Evolutionary conservation across 2,329 filamentous ascomycete genomes (phyloP).

Genomic region (Nemania bipapillata): DNA sequence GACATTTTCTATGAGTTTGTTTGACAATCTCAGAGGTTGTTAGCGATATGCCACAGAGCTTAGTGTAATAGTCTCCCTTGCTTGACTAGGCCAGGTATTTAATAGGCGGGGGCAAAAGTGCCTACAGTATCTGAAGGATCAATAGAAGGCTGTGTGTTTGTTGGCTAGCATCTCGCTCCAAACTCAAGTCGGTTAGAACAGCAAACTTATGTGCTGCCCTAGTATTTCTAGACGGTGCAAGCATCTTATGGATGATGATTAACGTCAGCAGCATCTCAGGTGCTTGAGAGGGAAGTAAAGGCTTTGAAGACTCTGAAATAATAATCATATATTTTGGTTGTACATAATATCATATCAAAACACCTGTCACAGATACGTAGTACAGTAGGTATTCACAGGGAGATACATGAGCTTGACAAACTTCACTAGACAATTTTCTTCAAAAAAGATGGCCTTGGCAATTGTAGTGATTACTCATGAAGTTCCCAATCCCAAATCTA

Average conservation of each 20-base stretch:
- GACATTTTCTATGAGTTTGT: not conserved
- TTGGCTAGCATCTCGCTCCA: not conserved
- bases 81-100: not conserved
- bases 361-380: no score
- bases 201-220: not conserved
- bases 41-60: not conserved
- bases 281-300: not conserved
- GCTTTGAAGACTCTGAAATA: no score
- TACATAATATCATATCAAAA: no score
- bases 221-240: not conserved
- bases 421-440: no score
- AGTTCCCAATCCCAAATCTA: no score
- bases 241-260: not conserved
- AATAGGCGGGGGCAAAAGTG: not conserved
- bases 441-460: no score
- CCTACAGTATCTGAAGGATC: not conserved
- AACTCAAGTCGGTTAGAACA: slow-evolving; percentile 5
- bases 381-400: no score
- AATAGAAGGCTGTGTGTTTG: no score
- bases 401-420: no score
- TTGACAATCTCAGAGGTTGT: not conserved
- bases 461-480: no score
- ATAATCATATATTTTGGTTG: not conserved
- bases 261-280: not conserved
- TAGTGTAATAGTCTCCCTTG: not conserved